Conservation (phyloP, 2,329 filamentous ascomycete species). For the Didymella arachidicola region DNA sequence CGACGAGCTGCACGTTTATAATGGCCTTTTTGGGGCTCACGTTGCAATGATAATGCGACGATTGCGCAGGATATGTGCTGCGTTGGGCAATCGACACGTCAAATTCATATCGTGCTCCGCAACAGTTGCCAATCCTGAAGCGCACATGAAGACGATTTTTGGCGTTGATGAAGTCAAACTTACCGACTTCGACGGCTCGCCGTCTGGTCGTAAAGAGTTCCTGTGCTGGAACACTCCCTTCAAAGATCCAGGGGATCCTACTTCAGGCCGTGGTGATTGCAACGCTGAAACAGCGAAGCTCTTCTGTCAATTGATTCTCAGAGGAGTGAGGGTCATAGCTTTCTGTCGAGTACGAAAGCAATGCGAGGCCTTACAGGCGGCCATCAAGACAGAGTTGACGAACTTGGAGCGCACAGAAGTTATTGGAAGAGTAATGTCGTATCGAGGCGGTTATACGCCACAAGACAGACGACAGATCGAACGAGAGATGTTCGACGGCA, state of each 20-base stretch:
- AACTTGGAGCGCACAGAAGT: conserved; percentile 77
- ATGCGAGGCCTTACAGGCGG: conserved; percentile 83
- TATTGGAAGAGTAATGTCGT: conserved; percentile 86
- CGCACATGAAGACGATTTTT: conserved; percentile 95
- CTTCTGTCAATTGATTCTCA: conserved; percentile 86
- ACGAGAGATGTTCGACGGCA: conserved; percentile 95
- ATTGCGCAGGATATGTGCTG: conserved; percentile 84
- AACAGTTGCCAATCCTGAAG: conserved; percentile 88
- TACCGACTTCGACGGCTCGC: conserved; percentile 91
- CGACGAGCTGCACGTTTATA: conserved; percentile 93
- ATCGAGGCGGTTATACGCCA: conserved; percentile 92
- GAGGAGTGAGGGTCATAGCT: conserved; percentile 89
- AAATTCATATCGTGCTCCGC: conserved; percentile 96
- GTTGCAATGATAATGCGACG: conserved; percentile 94
- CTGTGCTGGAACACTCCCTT: conserved; percentile 97
- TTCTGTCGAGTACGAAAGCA: conserved; percentile 89
- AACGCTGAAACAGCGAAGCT: conserved; percentile 86
- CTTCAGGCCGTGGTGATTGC: conserved; percentile 83
- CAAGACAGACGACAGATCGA: conserved; percentile 90
- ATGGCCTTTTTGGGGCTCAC: conserved; percentile 91
- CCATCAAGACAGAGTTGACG: conserved; percentile 79
- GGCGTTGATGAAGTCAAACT: conserved; percentile 81
- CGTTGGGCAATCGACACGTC: conserved; percentile 83
- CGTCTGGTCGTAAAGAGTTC: conserved; percentile 91
- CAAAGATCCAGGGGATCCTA: conserved; percentile 85